Evolutionary conservation across 257 asterid species (phyloP).

Genomic region (Nicotiana noctiflora): DNA sequence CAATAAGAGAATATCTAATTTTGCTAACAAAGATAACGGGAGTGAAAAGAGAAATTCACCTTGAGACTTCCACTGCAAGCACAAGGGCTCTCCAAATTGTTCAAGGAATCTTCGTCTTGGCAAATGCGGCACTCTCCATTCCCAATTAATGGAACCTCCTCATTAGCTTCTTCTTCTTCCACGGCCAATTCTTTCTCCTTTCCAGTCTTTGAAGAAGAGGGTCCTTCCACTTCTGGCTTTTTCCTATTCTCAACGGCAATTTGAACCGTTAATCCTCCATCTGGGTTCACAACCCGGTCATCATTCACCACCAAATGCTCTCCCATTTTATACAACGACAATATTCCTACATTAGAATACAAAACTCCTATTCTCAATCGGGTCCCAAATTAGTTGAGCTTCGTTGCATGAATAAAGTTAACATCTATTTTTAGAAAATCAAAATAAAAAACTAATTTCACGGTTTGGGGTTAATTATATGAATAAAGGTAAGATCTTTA

Average conservation of each 20-base stretch:
- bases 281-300: conserved; percentile 31
- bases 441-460: neutral
- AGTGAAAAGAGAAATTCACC: conserved; percentile 22
- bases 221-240: conserved; percentile 45
- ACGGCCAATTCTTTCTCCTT: conserved; percentile 36
- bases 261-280: conserved; percentile 6
- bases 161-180: conserved; percentile 45
- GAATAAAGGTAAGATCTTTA: neutral
- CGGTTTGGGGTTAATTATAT: neutral
- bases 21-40: neutral
- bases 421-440: too few species aligned
- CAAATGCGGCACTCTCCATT: conserved; percentile 94
- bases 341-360: neutral
- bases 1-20: neutral
- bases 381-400: neutral
- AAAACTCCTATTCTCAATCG: neutral
- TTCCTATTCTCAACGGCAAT: conserved; percentile 12
- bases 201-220: conserved; percentile 39
- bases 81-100: conserved; percentile 85
- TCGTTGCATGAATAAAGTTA: too few species aligned
- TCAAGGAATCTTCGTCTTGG: conserved; percentile 83
- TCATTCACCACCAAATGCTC: conserved; percentile 51
- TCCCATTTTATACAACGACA: conserved; percentile 36
- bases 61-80: conserved; percentile 94
- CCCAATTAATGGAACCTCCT: conserved; percentile 62